phyloP scores from a whole-genome alignment of 1,284 basidiomycete genomes.

The Ganoderma sinense region DNA sequence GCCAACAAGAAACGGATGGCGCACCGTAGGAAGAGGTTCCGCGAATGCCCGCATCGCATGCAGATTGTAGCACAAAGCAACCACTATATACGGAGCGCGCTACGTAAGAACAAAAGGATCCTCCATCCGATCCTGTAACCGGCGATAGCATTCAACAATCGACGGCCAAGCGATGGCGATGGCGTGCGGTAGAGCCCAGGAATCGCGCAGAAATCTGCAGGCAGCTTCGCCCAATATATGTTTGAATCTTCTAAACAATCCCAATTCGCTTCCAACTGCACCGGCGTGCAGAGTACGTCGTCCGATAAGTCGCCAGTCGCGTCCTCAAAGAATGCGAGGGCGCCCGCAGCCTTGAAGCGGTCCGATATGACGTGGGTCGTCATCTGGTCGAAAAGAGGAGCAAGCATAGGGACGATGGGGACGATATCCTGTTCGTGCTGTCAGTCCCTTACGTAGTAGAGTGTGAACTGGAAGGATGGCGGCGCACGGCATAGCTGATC shows the following conservation, averaged over 20 bases:
- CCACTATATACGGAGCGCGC: neutral
- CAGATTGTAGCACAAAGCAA: too few species aligned
- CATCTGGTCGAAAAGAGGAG: slow-evolving; percentile 20
- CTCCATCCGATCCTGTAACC: neutral
- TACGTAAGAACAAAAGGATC: neutral
- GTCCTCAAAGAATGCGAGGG: slow-evolving; percentile 8
- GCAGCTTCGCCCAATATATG: slow-evolving; percentile 13
- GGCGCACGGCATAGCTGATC: slow-evolving; percentile 15
- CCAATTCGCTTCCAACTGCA: neutral
- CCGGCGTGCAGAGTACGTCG: neutral
- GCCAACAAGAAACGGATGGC: too few species aligned
- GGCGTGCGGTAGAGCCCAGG: slow-evolving; percentile 3
- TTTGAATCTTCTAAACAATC: neutral
- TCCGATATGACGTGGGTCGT: slow-evolving; percentile 7
- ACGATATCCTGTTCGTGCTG: neutral
- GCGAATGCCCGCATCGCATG: too few species aligned
- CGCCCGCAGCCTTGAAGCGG: slow-evolving; percentile 15
- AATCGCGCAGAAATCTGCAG: neutral
- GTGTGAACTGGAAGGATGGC: neutral
- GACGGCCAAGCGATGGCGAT: neutral
- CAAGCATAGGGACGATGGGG: neutral
- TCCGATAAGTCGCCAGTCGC: neutral
- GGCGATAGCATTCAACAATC: neutral
- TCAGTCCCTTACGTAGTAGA: neutral
- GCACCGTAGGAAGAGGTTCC: too few species aligned